Percentiles rank a stretch among this genome's conserved stretches.
Evolutionary conservation across 2,329 filamentous ascomycete species (phyloP).

Genomic region (Elsinoe batatas): DNA sequence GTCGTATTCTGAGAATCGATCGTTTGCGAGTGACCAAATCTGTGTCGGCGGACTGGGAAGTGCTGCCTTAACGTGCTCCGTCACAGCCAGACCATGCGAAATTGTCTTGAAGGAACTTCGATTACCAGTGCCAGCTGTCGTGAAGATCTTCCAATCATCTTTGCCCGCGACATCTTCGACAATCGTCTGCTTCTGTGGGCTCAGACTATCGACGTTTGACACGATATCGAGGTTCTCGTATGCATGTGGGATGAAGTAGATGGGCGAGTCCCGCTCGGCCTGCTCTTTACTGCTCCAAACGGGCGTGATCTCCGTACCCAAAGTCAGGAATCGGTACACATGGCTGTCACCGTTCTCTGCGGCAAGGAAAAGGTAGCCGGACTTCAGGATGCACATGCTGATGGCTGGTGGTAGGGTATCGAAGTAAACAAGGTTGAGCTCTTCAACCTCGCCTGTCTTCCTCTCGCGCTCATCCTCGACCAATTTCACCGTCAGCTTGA

Average conservation of each 20-base stretch:
- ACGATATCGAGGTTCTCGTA: constrained; percentile 76
- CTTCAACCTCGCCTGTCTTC: constrained; percentile 67
- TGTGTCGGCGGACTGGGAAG: constrained; percentile 78
- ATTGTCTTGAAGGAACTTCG: constrained; percentile 84
- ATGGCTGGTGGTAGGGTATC: constrained; percentile 87
- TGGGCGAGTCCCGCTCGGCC: constrained; percentile 66
- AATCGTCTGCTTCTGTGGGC: constrained; percentile 83
- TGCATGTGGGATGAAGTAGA: constrained; percentile 74
- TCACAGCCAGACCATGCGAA: constrained; percentile 85
- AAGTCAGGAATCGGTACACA: constrained; percentile 94
- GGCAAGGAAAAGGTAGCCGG: constrained; percentile 86
- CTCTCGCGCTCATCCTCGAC: constrained; percentile 69
- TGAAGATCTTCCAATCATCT: constrained; percentile 93
- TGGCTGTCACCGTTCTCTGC: constrained; percentile 88
- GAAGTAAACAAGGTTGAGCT: constrained; percentile 92
- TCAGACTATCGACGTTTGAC: constrained; percentile 78
- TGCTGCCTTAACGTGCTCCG: constrained; percentile 91
- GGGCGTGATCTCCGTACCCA: constrained; percentile 84
- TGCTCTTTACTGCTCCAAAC: constrained; percentile 75
- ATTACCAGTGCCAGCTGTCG: constrained; percentile 78
- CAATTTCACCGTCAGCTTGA: constrained; percentile 93
- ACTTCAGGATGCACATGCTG: constrained; percentile 85
- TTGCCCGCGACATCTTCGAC: constrained; percentile 84
- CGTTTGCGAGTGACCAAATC: constrained; percentile 92
- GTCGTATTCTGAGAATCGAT: constrained; percentile 72